A percentile compares a stretch with the other conserved stretches of the same genome.
Conservation (phyloP, 371 early-diverging fungal genomes). For the Syncephalastrum contaminatum region DNA sequence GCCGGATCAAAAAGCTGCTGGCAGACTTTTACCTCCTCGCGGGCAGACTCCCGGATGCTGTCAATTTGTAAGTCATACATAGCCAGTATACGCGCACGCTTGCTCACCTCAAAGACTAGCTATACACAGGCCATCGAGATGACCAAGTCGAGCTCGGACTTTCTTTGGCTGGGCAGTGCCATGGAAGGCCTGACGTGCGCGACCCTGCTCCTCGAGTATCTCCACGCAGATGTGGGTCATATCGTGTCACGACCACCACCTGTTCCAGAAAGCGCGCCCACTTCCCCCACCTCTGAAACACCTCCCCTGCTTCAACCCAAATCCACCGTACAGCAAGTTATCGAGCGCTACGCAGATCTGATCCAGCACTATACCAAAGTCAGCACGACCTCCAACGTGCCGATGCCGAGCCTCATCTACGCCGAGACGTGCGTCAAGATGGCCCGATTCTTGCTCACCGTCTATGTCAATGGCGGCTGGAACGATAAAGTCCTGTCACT, state of each 20-base stretch:
- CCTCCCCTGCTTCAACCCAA: conserved; percentile 27
- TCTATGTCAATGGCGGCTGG: conserved; percentile 36
- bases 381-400: conserved; percentile 27
- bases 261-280: conserved; percentile 14
- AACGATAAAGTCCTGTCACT: conserved; percentile 22
- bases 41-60: conserved; percentile 75
- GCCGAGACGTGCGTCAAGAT: conserved; percentile 48
- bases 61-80: conserved; percentile 44
- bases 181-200: conserved; percentile 74
- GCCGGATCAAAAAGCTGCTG: conserved; percentile 72
- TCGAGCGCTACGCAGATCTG: conserved; percentile 47
- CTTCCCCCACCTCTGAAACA: conserved; percentile 17
- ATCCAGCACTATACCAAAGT: conserved; percentile 50
- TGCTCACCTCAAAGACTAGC: conserved; percentile 25
- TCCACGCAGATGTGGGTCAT: conserved; percentile 61
- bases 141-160: conserved; percentile 66
- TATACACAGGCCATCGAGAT: conserved; percentile 70
- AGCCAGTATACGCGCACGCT: neutral
- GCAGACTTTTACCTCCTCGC: conserved; percentile 80
- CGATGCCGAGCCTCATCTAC: conserved; percentile 38
- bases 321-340: conserved; percentile 45
- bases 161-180: conserved; percentile 78
- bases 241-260: conserved; percentile 22
- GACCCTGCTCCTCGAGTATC: conserved; percentile 54
- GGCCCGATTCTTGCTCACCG: conserved; percentile 35